Base-by-base conservation (phyloP, 2,329 filamentous ascomycete species). In the Parasarocladium wereldwijsianum region DNA sequence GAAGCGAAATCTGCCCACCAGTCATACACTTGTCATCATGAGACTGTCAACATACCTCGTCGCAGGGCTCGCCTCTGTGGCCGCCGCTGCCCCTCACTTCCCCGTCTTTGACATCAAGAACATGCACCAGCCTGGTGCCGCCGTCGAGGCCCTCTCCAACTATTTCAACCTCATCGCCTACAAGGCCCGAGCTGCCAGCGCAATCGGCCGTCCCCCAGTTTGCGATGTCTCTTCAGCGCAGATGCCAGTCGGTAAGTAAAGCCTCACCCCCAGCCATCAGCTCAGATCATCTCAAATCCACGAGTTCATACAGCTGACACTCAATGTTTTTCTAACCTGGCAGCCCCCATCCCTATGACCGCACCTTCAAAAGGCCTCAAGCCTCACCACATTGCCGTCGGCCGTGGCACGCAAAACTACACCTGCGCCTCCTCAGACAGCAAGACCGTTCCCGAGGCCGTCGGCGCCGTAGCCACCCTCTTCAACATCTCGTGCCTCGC, bases 381-480 rank as follows among this genome's bases (percentile, higher is more conserved):
- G 4, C 63, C 92, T 29, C 67, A 71, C 47, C 82, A 92, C 54
- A 78, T 94, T 32, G 82, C 79, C 47, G 62, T 94, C 37, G 87
- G 87, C 44, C 76, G 83, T 25, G 87, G 87, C 36, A 90, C 81
- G 6, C 76, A 94, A 58, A 94, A 94, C 66, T 96, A 94, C 62
- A 92, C 83, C 30, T 94, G 87, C 62, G 61, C 69, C 34, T 57
- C 65, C 32, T 55, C 55, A 37, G 68, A 78, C 41, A 48, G 68
- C 2, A 67, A 66, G 4, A 66, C 71, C 1, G 57, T 56, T 0
- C 86, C 87, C 10, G 62, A 60, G 8, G 63, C 75, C 12, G 53
- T 62, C 29, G 87, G 87, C 38, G 87, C 87, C 32, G 48, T 83
- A 0, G 87, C 87, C 32, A 76, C 71, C 2, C 80, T 96, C 43